Conservation (phyloP, 2,329 filamentous ascomycete species). For the Triangularia verruculosa region DNA sequence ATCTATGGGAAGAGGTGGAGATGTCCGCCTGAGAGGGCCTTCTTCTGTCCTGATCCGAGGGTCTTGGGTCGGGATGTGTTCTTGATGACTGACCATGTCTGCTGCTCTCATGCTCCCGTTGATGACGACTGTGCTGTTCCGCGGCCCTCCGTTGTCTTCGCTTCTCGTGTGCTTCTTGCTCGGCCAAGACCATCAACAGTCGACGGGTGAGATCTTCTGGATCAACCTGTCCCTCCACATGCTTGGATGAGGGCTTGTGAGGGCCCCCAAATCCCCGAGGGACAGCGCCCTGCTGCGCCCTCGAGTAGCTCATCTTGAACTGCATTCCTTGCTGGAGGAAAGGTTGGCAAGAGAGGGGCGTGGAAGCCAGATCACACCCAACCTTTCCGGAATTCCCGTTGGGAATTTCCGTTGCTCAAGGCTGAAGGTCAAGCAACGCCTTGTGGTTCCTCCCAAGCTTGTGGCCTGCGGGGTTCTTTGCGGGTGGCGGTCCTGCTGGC, state of each 20-base stretch:
- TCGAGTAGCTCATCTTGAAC: slow-evolving; percentile 24
- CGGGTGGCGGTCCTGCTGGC: background rate
- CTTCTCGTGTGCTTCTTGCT: slow-evolving; percentile 45
- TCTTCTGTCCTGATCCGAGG: slow-evolving; percentile 17
- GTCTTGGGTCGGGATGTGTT: slow-evolving; percentile 10
- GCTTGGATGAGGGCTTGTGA: background rate
- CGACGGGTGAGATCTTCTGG: slow-evolving; percentile 54
- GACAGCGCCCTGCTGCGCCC: slow-evolving; percentile 19
- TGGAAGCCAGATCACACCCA: background rate
- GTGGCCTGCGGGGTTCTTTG: background rate
- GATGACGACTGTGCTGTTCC: background rate
- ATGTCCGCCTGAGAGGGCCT: slow-evolving; percentile 5
- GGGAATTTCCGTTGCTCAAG: background rate
- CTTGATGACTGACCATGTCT: background rate
- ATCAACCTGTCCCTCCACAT: slow-evolving; percentile 43
- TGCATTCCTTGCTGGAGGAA: slow-evolving; percentile 20
- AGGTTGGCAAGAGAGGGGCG: background rate
- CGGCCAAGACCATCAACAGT: slow-evolving; percentile 48
- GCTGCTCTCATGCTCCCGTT: slow-evolving; percentile 3
- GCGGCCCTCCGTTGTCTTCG: slow-evolving; percentile 29
- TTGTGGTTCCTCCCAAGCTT: background rate
- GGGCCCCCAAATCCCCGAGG: slow-evolving; percentile 1
- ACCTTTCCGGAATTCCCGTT: background rate
- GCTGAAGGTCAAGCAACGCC: background rate
- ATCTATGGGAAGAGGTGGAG: background rate